These are phyloP conservation scores for Phytophthora europaea DNA, from an alignment of 352 stramenopile genomes.

Conservation along the genomic window DNA sequence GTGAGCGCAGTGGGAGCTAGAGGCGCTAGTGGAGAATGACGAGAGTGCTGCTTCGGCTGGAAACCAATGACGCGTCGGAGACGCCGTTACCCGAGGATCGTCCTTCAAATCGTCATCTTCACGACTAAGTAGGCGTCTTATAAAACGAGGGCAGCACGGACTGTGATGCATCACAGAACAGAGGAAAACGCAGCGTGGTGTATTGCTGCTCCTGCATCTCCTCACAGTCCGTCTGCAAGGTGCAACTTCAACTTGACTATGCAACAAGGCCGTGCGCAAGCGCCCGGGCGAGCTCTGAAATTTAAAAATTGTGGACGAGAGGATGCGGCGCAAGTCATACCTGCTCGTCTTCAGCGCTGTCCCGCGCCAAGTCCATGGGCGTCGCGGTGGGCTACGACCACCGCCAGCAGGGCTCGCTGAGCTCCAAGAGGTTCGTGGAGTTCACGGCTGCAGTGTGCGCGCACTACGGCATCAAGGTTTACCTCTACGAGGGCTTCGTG, in stretches of 20 bases:
- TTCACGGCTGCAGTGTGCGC: conserved; percentile 89
- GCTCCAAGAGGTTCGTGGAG: conserved; percentile 90
- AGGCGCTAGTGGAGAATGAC: not conserved
- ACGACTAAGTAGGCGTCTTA: not conserved
- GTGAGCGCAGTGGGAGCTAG: not conserved
- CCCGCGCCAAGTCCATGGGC: conserved; percentile 70
- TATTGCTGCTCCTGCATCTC: not conserved
- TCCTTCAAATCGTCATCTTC: not conserved
- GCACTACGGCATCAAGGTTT: conserved; percentile 89
- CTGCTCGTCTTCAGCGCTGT: too few relatives aligned
- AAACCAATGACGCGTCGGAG: conserved; percentile 1
- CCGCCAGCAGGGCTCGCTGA: conserved; percentile 77
- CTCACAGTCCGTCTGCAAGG: not conserved
- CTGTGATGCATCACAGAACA: not conserved
- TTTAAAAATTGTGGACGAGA: too few relatives aligned
- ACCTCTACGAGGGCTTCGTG: conserved; percentile 93
- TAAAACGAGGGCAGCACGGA: not conserved
- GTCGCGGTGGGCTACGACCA: conserved; percentile 94
- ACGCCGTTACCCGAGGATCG: not conserved
- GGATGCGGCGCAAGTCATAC: too few relatives aligned
- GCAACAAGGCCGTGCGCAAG: too few relatives aligned
- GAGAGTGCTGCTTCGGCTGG: not conserved
- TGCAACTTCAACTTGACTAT: not conserved
- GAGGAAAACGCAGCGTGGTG: not conserved
- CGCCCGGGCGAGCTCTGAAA: too few relatives aligned